Conservation (phyloP, 768 basidiomycete species). For the Dacryopinax primogenitus region DNA sequence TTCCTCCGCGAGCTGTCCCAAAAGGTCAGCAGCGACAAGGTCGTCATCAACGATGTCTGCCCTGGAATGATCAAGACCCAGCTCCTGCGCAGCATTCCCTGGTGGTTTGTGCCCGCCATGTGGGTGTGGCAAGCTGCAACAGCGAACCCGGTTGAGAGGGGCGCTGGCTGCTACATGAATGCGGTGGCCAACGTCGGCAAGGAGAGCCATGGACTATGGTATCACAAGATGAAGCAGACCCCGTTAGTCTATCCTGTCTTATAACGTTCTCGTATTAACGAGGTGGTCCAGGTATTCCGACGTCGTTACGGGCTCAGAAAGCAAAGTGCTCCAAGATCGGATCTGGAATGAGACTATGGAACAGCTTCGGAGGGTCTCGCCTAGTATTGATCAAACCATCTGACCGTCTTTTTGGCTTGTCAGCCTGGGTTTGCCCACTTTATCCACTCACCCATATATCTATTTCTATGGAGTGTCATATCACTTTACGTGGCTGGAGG, state of each 20-base stretch:
- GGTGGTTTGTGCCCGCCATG: not conserved
- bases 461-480: too few relatives aligned
- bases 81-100: not conserved
- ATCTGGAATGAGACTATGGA: slow-evolving; percentile 2
- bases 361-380: not conserved
- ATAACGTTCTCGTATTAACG: not conserved
- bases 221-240: not conserved
- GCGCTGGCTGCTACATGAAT: not conserved
- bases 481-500: too few relatives aligned
- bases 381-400: not conserved
- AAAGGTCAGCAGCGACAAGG: not conserved
- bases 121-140: not conserved
- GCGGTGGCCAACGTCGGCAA: not conserved
- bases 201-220: slow-evolving; percentile 4
- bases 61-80: slow-evolving; percentile 1
- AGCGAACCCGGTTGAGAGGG: not conserved
- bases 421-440: too few relatives aligned
- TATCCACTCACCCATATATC: too few relatives aligned
- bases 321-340: not conserved
- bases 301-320: not conserved
- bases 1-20: not conserved
- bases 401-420: not conserved
- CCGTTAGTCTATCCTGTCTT: not conserved
- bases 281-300: not conserved
- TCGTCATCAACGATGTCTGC: not conserved